These are phyloP conservation scores for Agastache rugosa DNA, from an alignment of 257 asterid species.

Conservation along the genomic window DNA sequence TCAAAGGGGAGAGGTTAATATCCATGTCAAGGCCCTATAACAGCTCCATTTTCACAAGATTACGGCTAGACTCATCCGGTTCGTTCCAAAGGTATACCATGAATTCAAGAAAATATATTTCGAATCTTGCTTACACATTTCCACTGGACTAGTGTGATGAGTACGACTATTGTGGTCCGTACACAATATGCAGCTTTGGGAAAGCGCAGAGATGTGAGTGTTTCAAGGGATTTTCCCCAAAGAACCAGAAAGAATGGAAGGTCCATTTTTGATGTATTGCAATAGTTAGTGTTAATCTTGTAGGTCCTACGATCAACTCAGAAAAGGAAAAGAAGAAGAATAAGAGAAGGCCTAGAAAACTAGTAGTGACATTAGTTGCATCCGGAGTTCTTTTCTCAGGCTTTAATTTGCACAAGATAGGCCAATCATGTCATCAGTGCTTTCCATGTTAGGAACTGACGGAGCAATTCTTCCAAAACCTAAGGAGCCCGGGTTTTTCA, in stretches of 20 bases:
- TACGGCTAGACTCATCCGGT: conserved; percentile 26
- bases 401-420: conserved; percentile 38
- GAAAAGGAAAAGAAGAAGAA: not conserved
- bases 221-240: conserved; percentile 37
- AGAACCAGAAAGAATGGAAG: conserved; percentile 32
- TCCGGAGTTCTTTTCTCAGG: conserved; percentile 28
- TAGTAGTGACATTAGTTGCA: conserved; percentile 23
- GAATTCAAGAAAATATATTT: conserved; percentile 30
- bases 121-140: not conserved
- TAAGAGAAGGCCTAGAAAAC: not conserved
- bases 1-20: conserved; percentile 24
- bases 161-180: conserved; percentile 45
- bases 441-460: conserved; percentile 49
- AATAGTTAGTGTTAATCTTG: no score
- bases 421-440: conserved; percentile 48
- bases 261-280: no score
- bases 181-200: conserved; percentile 35
- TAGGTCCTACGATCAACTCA: not conserved
- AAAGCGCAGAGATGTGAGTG: conserved; percentile 35
- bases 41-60: conserved; percentile 28
- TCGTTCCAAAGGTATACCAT: not conserved
- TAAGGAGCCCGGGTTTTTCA: conserved; percentile 47
- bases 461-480: conserved; percentile 43
- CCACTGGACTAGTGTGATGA: conserved; percentile 31
- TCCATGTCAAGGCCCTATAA: conserved; percentile 3